Conservation (phyloP, 2,329 filamentous ascomycete genomes). For the Alternaria tenuissima region DNA sequence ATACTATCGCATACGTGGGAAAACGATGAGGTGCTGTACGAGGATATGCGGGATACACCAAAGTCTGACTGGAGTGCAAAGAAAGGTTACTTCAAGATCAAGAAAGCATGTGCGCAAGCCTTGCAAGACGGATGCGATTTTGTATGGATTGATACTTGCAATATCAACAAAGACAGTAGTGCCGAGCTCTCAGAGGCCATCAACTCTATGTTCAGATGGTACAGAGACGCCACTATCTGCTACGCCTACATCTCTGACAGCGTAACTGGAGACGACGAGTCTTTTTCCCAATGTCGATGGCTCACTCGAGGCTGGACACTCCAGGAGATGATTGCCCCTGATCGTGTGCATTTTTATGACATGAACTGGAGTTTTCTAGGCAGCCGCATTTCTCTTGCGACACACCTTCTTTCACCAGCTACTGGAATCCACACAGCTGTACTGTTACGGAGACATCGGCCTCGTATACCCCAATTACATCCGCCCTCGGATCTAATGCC, state of each 20-base stretch:
- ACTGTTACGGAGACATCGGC: background rate
- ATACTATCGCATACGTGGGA: constrained; percentile 2
- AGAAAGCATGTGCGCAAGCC: background rate
- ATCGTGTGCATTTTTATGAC: constrained; percentile 18
- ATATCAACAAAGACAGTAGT: constrained; percentile 23
- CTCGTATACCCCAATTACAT: background rate
- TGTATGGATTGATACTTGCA: constrained; percentile 8
- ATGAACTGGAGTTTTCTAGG: constrained; percentile 19
- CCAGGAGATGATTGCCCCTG: constrained; percentile 26
- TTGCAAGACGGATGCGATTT: background rate
- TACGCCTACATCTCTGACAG: constrained; percentile 23
- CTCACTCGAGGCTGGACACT: constrained; percentile 29
- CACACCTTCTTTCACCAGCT: background rate
- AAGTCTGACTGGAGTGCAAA: background rate
- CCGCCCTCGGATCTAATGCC: background rate
- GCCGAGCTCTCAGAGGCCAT: constrained; percentile 17
- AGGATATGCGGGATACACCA: background rate
- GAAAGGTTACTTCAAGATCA: background rate
- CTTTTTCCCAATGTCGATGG: constrained; percentile 16
- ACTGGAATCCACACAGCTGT: background rate
- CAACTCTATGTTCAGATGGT: constrained; percentile 21
- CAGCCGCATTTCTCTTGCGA: background rate
- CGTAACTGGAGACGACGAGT: accelerated
- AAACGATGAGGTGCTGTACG: background rate
- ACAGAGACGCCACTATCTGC: constrained; percentile 16